These are phyloP conservation scores for Metschnikowia henanensis DNA, from an alignment of 805 yeast species.

Conservation along the genomic window DNA sequence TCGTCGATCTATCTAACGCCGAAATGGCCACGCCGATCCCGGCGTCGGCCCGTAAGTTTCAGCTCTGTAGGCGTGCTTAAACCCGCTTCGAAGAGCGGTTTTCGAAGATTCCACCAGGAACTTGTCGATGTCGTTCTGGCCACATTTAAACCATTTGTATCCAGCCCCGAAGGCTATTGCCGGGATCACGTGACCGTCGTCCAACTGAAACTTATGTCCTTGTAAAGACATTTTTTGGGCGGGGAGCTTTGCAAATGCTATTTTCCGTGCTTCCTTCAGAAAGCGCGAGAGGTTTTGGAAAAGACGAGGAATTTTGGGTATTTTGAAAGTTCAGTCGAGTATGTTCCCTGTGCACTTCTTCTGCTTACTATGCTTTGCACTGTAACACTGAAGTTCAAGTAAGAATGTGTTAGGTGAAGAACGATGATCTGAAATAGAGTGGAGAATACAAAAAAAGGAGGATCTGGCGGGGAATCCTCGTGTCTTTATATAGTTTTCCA, in stretches of 20 bases:
- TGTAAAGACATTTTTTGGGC: conserved; percentile 14
- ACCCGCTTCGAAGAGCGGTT: conserved; percentile 51
- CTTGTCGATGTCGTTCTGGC: conserved; percentile 25
- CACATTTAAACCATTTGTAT: conserved; percentile 42
- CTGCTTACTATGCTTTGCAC: too few species aligned
- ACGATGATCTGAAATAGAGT: too few species aligned
- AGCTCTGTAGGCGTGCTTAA: conserved; percentile 65
- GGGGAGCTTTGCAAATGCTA: neutral
- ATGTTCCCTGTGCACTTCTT: too few species aligned
- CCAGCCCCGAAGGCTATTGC: conserved; percentile 51
- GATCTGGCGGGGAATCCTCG: too few species aligned
- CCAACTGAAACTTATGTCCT: conserved; percentile 26
- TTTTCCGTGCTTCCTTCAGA: too few species aligned
- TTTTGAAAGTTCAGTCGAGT: neutral
- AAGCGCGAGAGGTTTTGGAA: neutral
- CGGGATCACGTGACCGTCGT: conserved; percentile 41
- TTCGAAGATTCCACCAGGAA: conserved; percentile 44
- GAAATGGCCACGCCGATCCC: conserved; percentile 56
- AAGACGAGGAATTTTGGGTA: neutral
- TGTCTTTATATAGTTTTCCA: too few species aligned
- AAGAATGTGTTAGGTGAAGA: too few species aligned
- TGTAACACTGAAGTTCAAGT: neutral
- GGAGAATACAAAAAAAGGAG: too few species aligned
- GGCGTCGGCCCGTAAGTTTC: conserved; percentile 55
- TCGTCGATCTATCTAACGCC: conserved; percentile 39